These are phyloP conservation scores for Suillus paluster DNA, from an alignment of 768 basidiomycete genomes.

Conservation along the genomic window DNA sequence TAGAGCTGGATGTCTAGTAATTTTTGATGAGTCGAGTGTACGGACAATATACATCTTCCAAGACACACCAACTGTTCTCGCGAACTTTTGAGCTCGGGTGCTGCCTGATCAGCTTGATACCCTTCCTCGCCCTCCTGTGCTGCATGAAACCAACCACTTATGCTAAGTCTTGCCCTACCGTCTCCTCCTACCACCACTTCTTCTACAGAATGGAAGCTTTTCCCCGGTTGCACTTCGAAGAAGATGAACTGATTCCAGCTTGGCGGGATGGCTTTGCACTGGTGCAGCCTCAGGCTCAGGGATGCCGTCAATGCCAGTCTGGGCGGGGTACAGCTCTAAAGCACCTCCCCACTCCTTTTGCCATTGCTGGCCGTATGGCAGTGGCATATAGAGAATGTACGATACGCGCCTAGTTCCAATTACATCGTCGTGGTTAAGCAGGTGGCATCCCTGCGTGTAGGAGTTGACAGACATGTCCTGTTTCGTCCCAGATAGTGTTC, in stretches of 20 bases:
- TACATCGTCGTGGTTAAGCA: constrained; percentile 98
- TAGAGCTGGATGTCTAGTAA: constrained; percentile 63
- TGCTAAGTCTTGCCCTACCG: constrained; percentile 76
- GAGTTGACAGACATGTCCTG: constrained; percentile 96
- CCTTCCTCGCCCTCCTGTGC: constrained; percentile 92
- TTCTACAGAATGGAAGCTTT: constrained; percentile 95
- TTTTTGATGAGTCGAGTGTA: constrained; percentile 14
- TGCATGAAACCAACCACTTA: constrained; percentile 97
- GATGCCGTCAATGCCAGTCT: constrained; percentile 53
- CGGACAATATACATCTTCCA: neutral
- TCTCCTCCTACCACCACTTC: constrained; percentile 88
- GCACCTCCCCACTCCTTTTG: constrained; percentile 91
- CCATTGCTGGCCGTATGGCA: constrained; percentile 77
- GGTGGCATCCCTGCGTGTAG: constrained; percentile 89
- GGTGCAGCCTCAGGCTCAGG: constrained; percentile 74
- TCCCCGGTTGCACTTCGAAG: constrained; percentile 92
- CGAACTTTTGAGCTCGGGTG: constrained; percentile 68
- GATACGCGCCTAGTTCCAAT: constrained; percentile 93
- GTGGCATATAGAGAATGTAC: constrained; percentile 96
- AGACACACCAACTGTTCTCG: constrained; percentile 88
- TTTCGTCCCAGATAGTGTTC: constrained; percentile 86
- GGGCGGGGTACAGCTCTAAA: constrained; percentile 88
- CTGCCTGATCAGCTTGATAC: constrained; percentile 56
- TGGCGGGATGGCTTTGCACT: constrained; percentile 68
- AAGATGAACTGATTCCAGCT: constrained; percentile 91